Evolutionary conservation across 805 yeast species (phyloP).

Genomic region (Metschnikowia vanudenii): DNA sequence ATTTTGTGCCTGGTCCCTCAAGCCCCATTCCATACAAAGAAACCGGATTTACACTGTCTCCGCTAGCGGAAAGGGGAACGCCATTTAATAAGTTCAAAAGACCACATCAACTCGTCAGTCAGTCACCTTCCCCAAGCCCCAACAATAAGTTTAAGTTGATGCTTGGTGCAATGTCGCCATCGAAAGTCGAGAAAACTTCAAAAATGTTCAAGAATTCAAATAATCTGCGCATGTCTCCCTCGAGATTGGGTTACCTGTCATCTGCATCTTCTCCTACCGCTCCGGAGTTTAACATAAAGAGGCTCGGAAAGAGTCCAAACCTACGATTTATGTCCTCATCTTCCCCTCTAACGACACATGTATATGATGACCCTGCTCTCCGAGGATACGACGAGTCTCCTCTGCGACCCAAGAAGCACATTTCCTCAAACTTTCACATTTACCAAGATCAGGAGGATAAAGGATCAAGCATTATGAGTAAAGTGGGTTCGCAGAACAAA

Average conservation of each 20-base stretch:
- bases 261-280: conserved; percentile 14
- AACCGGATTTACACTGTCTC: conserved; percentile 17
- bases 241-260: conserved; percentile 13
- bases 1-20: conserved; percentile 19
- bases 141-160: conserved; percentile 14
- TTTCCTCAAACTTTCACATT: conserved; percentile 14
- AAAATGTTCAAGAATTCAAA: conserved; percentile 37
- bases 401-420: conserved; percentile 16
- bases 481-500: background rate
- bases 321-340: conserved; percentile 18
- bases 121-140: conserved; percentile 41
- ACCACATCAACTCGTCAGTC: conserved; percentile 44
- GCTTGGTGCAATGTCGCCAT: conserved; percentile 14
- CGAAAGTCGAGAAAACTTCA: conserved; percentile 15
- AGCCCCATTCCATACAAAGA: conserved; percentile 14
- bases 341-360: conserved; percentile 16
- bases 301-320: conserved; percentile 17
- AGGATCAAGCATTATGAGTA: background rate
- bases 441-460: conserved; percentile 14
- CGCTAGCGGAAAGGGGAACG: conserved; percentile 14
- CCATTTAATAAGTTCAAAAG: conserved; percentile 37
- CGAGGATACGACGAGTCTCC: conserved; percentile 18
- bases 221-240: conserved; percentile 36
- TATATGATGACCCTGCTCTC: conserved; percentile 15
- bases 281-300: conserved; percentile 14